Base-by-base conservation (phyloP, 2,329 filamentous ascomycete genomes). In the Paramyrothecium roridum region DNA sequence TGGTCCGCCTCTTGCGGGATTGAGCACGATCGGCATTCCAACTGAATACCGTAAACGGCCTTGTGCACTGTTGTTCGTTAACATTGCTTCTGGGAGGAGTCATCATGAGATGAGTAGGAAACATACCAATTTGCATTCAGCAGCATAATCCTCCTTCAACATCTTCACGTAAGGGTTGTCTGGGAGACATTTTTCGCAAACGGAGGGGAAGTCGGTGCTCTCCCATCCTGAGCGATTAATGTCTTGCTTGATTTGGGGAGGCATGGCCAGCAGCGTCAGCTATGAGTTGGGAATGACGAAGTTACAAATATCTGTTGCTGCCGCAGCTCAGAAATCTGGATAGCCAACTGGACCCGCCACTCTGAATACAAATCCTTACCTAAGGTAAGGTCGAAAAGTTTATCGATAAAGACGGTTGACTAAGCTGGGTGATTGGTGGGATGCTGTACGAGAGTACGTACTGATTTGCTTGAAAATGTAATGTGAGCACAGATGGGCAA, bases 81-180 rank as follows among this genome's bases (percentile, higher is more conserved):
- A 40, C 37, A 22, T 19, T 8, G 16, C 8, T 40, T 26, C 30
- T 57, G 40, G 40, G 47, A 49, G n/a, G 54, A 50, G 37, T 23
- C 20, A 22, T 23, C 4, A 16, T 54, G 43, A 48, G 21, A 51
- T 23, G 20, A 11, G 26, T 30, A 37, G 49, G 43, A 57, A 48
- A 56, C 70, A 53, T 67, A 77, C 74, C 62, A 90, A 78, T 78
- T 90, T 90, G 81, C 89, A 91, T 75, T 93, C 89, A 55, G 89
- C 90, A 65, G 92, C 95, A 67, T 96, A 87, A 72, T 99, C 93
- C 70, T 98, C 92, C 75, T 99, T 99, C 57, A 99, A 81, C 93
- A 99, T 98, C 75, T 98, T 95, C 47, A 99, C 95, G 68, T 96
- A 99, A 2, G 93, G 93, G 66, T 98, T 98, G 59, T 96, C 93